Evolutionary conservation across 73 alveolate genomes (phyloP), one percentile per base, ranked within the genome.

Genomic region (Symbiodinium pilosum): DNA sequence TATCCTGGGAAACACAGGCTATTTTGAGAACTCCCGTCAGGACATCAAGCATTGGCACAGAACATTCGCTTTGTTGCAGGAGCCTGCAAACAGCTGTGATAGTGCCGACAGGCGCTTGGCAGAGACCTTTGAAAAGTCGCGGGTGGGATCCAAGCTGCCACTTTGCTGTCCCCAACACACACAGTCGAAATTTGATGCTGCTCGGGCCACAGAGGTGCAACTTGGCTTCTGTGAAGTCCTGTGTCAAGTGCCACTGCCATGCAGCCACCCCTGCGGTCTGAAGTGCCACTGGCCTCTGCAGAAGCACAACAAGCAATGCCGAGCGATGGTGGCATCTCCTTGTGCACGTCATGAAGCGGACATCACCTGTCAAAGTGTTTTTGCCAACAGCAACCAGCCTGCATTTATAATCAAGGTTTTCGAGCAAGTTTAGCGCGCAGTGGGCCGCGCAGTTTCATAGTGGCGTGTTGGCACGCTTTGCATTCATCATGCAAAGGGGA

Each of bases 1-100:
- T 88, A 97, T 99, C 75, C 99, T 99, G 26, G 99, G 99, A 40
- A 87, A 87, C 95, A 87, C 95, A 14, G 95, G 95, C n/a, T 87
- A 87, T 71, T 87, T 87, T 26, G 95, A 87, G 71, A 87, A 87
- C 69, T 56, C 86, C 26, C 81, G 81, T 34, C 95, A 83, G 14
- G 95, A 87, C 34, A 59, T 59, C 77, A 56, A 56, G 86, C 95
- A 87, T 24, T 87, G 95, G 95, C 95, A 87, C 71, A 73, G 95
- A 18, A 87, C 95, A 21, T 87, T 87, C 34, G 86, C 71, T 44
- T 38, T 87, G 44, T 26, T 87, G 71, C 85, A 64, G 95, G 95
- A 59, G 84, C 43, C 43, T 24, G 36, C 77, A 7, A 6, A n/a
- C 8, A 20, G 8, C 36, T 24, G 38, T 1, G 77, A 59, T 36